Base-by-base conservation (phyloP, 805 yeast genomes). In the Kregervanrija delftensis region DNA sequence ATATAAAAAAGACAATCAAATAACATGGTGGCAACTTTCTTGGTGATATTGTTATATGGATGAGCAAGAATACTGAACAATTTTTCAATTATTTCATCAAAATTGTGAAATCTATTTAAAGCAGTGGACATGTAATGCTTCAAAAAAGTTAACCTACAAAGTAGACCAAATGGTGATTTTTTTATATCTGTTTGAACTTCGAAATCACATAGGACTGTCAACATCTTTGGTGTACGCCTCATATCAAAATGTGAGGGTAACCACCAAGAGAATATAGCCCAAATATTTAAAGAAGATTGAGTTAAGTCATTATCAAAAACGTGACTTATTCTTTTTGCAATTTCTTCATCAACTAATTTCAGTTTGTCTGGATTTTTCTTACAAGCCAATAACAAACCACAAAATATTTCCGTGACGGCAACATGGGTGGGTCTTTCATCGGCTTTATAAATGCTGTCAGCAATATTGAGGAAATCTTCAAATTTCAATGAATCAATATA, bases 221-320 rank as follows among this genome's bases (percentile, higher is more conserved):
- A 61, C 3, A 84, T 59, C 11, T 72, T 69, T 11, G 82, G 80
- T 44, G 77, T 73, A 46, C 96, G 73, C 57, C 96, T 74, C 40
- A 72, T 51, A 59, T 86, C 95, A 34, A 79, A 68, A 52, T 77
- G 81, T 0, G 78, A 61, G 0, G 88, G 84, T 1, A 79, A 56
- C 85, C 88, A 83, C 83, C 87, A 82, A 3, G 83, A 69, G 41
- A 86, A 75, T 0, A 87, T 74, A 33, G 72, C 71, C 97, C 97
- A 93, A 35, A 85, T 78, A 14, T 72, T 75, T 34, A 73, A 63
- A 3, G 81, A 83, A 31, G 89, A 93, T 3, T 88, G 95, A 1
- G 86, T 76, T 44, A 91, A 61, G 39, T 82, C 86, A 32, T 71
- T 64, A 6, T 69, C 66, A 32, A 87, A 68, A 4, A 81, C 71